A percentile compares a stretch with the other conserved stretches of the same genome.
Evolutionary conservation across 768 basidiomycete species (phyloP).

Genomic region (Rickenella mellea): DNA sequence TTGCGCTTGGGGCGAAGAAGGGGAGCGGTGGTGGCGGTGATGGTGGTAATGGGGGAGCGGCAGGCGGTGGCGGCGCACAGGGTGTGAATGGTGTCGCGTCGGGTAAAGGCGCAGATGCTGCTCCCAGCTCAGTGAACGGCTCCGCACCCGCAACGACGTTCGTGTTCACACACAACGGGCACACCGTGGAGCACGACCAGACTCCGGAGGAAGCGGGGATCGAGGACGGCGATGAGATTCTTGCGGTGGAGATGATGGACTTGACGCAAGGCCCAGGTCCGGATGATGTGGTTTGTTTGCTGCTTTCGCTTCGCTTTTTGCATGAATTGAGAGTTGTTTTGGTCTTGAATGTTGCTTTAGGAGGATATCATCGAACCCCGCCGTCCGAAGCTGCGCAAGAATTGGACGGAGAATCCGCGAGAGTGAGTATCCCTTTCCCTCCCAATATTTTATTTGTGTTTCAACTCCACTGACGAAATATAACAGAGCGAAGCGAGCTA

Average conservation of each 20-base stretch:
- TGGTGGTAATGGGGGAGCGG: slow-evolving; percentile 9
- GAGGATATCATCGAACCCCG: slow-evolving; percentile 56
- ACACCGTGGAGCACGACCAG: slow-evolving; percentile 69
- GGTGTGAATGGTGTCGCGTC: slow-evolving; percentile 38
- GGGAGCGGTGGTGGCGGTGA: background rate
- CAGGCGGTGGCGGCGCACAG: slow-evolving; percentile 11
- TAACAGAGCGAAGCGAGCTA: slow-evolving; percentile 55
- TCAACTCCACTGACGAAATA: background rate
- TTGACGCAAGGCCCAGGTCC: slow-evolving; percentile 59
- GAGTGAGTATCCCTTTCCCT: slow-evolving; percentile 43
- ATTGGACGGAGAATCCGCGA: slow-evolving; percentile 65
- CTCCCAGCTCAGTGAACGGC: slow-evolving; percentile 13
- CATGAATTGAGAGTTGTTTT: background rate
- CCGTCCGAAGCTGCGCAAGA: slow-evolving; percentile 67
- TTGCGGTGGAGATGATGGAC: slow-evolving; percentile 87
- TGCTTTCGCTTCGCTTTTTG: background rate
- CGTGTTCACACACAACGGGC: slow-evolving; percentile 77
- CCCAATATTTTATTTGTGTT: background rate
- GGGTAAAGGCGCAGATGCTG: slow-evolving; percentile 33
- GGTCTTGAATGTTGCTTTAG: slow-evolving; percentile 23
- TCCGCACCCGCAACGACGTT: slow-evolving; percentile 49
- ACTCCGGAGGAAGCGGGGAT: slow-evolving; percentile 83
- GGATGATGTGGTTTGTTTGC: slow-evolving; percentile 52
- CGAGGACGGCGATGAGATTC: slow-evolving; percentile 82
- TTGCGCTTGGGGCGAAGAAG: slow-evolving; percentile 6